A percentile compares a stretch with the other conserved stretches of the same genome.
Conservation (phyloP, 2,329 filamentous ascomycete genomes). For the Myrmaecium sp. region DNA sequence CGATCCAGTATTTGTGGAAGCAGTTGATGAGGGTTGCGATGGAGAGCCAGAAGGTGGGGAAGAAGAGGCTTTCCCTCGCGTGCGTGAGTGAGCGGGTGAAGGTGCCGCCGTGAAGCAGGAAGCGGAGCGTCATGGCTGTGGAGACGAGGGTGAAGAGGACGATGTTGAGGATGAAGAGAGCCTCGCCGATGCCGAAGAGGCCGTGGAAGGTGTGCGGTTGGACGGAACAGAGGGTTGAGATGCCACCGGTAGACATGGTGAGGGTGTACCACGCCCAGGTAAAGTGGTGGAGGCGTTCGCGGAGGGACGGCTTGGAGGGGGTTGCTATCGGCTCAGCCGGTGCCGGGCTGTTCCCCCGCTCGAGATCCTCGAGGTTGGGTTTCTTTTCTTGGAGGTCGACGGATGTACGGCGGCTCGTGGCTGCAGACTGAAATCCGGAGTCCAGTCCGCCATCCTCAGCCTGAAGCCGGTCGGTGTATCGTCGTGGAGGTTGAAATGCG, state of each 20-base stretch:
- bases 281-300: conserved; percentile 20
- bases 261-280: conserved; percentile 32
- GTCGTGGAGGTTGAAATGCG: too few species aligned
- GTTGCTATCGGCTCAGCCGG: too few species aligned
- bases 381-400: too few species aligned
- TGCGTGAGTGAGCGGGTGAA: conserved; percentile 30
- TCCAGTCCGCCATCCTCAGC: too few species aligned
- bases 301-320: too few species aligned
- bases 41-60: conserved; percentile 26
- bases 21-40: conserved; percentile 25
- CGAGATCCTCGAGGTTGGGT: too few species aligned
- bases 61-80: conserved; percentile 34
- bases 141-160: conserved; percentile 24
- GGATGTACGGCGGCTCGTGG: too few species aligned
- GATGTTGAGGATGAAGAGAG: conserved; percentile 35
- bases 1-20: conserved; percentile 21
- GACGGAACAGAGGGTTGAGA: conserved; percentile 26
- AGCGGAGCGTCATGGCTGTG: conserved; percentile 23
- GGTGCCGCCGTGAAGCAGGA: conserved; percentile 26
- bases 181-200: conserved; percentile 32
- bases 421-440: too few species aligned
- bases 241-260: conserved; percentile 31
- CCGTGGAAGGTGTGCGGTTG: conserved; percentile 30
- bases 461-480: too few species aligned
- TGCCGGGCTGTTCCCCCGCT: too few species aligned